These are phyloP conservation scores for Fusarium sulawesiense DNA, from an alignment of 2,329 filamentous ascomycete species.

Conservation along the genomic window DNA sequence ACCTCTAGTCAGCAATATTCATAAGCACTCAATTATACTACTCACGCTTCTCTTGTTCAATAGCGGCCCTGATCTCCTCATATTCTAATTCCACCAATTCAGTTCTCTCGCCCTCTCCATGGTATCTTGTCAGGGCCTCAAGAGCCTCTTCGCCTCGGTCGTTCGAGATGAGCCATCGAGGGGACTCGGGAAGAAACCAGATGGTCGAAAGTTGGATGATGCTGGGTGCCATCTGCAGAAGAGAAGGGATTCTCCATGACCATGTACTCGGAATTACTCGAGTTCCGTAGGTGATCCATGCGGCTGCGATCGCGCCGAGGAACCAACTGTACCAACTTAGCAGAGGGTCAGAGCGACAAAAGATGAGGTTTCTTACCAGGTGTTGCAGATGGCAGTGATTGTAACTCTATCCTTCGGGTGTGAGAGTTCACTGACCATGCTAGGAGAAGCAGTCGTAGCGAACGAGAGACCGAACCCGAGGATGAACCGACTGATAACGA, in stretches of 20 bases:
- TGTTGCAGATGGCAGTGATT: slow-evolving; percentile 66
- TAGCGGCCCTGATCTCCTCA: slow-evolving; percentile 55
- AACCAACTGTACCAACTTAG: slow-evolving; percentile 52
- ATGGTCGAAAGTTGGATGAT: slow-evolving; percentile 37
- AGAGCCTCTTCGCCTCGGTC: slow-evolving; percentile 58
- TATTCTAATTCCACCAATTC: slow-evolving; percentile 64
- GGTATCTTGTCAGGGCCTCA: slow-evolving; percentile 65
- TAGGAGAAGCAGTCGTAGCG: slow-evolving; percentile 62
- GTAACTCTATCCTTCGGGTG: slow-evolving; percentile 65
- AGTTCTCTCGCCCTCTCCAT: slow-evolving; percentile 66
- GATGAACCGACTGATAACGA: slow-evolving; percentile 63
- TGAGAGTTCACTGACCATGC: slow-evolving; percentile 63
- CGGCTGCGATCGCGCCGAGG: slow-evolving; percentile 57
- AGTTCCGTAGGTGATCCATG: slow-evolving; percentile 58
- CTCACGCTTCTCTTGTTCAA: slow-evolving; percentile 55
- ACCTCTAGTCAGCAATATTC: neutral
- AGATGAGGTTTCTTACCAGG: slow-evolving; percentile 30
- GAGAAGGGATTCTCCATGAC: slow-evolving; percentile 52
- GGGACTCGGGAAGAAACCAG: slow-evolving; percentile 70
- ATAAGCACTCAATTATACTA: too few relatives aligned
- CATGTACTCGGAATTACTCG: slow-evolving; percentile 53
- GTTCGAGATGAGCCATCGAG: slow-evolving; percentile 66
- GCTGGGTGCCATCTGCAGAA: slow-evolving; percentile 41
- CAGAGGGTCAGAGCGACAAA: too few relatives aligned
- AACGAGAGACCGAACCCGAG: slow-evolving; percentile 66